Percentiles rank a stretch among this genome's conserved stretches.
Conservation (phyloP, 1,284 basidiomycete species). For the Cutaneotrichosporon cavernicola region DNA sequence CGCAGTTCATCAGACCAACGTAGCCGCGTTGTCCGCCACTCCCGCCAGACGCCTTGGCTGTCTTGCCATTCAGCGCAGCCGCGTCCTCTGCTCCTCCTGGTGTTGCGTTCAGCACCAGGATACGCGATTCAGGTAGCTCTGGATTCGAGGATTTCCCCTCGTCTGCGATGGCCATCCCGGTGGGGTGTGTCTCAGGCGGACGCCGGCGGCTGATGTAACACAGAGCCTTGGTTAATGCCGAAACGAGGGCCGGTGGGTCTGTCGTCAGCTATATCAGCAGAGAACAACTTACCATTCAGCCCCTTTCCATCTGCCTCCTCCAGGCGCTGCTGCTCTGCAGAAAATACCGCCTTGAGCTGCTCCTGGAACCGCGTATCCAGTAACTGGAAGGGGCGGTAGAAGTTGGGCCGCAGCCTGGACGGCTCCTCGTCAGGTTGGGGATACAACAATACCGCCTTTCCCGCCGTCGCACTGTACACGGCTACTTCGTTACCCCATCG, state of each 20-base stretch:
- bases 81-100: constrained; percentile 53
- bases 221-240: constrained; percentile 81
- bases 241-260: constrained; percentile 70
- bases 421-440: constrained; percentile 49
- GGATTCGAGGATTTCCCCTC: constrained; percentile 22
- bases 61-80: constrained; percentile 52
- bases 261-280: constrained; percentile 4
- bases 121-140: constrained; percentile 66
- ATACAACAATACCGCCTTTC: constrained; percentile 58
- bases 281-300: constrained; percentile 42
- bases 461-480: constrained; percentile 81
- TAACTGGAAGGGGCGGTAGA: constrained; percentile 71
- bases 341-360: constrained; percentile 64
- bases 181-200: constrained; percentile 51
- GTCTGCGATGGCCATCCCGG: constrained; percentile 20
- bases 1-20: constrained; percentile 98
- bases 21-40: constrained; percentile 46
- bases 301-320: constrained; percentile 58
- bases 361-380: constrained; percentile 65
- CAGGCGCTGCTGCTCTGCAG: constrained; percentile 62
- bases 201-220: constrained; percentile 83
- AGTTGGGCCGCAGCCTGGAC: constrained; percentile 63
- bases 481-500: constrained; percentile 89
- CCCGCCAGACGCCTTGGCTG: constrained; percentile 35
- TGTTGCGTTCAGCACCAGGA: constrained; percentile 88